Conservation (phyloP, 164 flowering plant species). For the Saururus chinensis region DNA sequence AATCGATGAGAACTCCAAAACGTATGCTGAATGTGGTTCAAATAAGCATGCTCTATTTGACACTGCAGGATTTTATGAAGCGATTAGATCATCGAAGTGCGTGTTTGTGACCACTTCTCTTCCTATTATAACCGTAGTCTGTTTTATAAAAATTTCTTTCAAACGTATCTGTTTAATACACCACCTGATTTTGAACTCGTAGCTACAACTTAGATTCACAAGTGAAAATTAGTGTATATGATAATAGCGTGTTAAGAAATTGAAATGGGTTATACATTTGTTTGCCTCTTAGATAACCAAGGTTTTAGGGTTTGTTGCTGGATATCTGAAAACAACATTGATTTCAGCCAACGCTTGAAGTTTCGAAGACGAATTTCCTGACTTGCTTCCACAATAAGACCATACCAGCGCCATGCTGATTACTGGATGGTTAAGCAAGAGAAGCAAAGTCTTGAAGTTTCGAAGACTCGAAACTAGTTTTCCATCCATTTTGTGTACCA, state of each 20-base stretch:
- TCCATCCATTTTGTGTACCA: constrained; percentile 63
- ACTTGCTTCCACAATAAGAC: constrained; percentile 74
- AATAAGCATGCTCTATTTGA: constrained; percentile 37
- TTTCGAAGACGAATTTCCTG: constrained; percentile 47
- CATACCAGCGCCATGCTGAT: constrained; percentile 93
- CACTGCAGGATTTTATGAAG: constrained; percentile 68
- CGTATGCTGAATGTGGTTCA: constrained; percentile 9
- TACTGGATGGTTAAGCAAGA: constrained; percentile 92
- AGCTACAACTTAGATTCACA: too few relatives aligned
- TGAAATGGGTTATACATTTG: too few relatives aligned
- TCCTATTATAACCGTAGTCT: too few relatives aligned
- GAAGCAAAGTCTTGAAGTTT: constrained; percentile 22
- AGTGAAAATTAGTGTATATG: too few relatives aligned
- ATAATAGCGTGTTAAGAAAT: too few relatives aligned
- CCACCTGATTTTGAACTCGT: too few relatives aligned
- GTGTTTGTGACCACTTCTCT: constrained; percentile 11
- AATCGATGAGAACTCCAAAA: constrained; percentile 11
- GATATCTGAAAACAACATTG: too few relatives aligned
- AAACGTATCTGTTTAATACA: too few relatives aligned
- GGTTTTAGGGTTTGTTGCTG: too few relatives aligned
- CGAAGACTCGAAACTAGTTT: constrained; percentile 16
- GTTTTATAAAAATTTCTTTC: too few relatives aligned
- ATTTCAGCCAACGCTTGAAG: background rate
- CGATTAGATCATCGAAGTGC: constrained; percentile 90
- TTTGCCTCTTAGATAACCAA: too few relatives aligned